phyloP scores from a whole-genome alignment of 371 early-diverging fungal species.

The Apophysomyces elegans region DNA sequence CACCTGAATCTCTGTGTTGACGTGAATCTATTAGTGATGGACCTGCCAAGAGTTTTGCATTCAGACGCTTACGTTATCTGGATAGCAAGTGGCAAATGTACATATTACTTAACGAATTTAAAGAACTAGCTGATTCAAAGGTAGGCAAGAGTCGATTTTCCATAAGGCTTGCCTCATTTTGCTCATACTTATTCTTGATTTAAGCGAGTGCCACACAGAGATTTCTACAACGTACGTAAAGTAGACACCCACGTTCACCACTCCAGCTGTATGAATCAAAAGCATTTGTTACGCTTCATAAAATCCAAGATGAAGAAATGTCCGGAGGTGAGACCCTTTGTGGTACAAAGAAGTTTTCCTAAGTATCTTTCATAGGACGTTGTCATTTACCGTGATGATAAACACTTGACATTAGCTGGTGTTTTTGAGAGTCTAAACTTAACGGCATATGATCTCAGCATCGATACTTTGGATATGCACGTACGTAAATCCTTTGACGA shows the following conservation, averaged over 20 bases:
- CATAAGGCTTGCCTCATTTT: conserved; percentile 4
- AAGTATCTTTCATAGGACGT: conserved; percentile 48
- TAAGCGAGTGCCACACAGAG: conserved; percentile 88
- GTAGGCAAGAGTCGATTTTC: conserved; percentile 24
- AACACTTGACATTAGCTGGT: conserved; percentile 70
- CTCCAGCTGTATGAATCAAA: conserved; percentile 98
- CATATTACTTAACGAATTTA: conserved; percentile 87
- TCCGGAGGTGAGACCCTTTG: conserved; percentile 63
- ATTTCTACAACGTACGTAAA: conserved; percentile 99
- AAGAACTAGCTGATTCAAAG: conserved; percentile 95
- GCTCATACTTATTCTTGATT: neutral
- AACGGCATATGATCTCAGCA: conserved; percentile 95
- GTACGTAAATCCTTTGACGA: conserved; percentile 34
- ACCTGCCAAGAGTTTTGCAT: conserved; percentile 95
- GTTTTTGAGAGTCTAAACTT: conserved; percentile 95
- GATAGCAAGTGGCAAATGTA: conserved; percentile 97
- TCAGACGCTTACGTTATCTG: conserved; percentile 89
- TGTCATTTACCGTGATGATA: conserved; percentile 78
- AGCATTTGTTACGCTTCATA: conserved; percentile 97
- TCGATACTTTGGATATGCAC: conserved; percentile 98
- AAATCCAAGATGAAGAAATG: conserved; percentile 92
- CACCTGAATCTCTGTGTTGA: neutral
- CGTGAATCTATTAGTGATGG: conserved; percentile 68
- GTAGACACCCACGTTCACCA: conserved; percentile 99
- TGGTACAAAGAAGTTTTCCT: neutral